Conservation (phyloP, 2,329 filamentous ascomycete genomes). For the Exophiala lecanii-corni region DNA sequence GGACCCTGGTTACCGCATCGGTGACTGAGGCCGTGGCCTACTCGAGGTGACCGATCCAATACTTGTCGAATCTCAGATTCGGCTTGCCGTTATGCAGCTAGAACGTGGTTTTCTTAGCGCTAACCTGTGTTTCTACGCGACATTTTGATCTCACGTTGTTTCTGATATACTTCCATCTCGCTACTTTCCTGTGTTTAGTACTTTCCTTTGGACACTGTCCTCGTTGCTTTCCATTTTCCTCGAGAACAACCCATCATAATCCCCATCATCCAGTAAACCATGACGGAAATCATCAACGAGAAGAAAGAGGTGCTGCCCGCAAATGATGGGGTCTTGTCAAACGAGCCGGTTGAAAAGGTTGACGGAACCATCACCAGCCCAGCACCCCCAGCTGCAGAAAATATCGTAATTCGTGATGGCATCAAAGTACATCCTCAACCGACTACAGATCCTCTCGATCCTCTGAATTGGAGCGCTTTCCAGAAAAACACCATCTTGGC, state of each 20-base stretch:
- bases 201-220: too few relatives aligned
- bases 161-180: not conserved
- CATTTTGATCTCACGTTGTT: not conserved
- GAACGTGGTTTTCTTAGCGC: not conserved
- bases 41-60: too few relatives aligned
- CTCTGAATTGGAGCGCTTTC: conserved; percentile 49
- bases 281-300: conserved; percentile 10
- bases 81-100: not conserved
- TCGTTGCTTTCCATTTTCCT: too few relatives aligned
- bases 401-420: conserved; percentile 27
- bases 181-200: not conserved
- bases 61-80: too few relatives aligned
- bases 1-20: too few relatives aligned
- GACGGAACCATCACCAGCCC: conserved; percentile 16
- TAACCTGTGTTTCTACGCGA: too few relatives aligned
- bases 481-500: conserved; percentile 48
- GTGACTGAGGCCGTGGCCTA: too few relatives aligned
- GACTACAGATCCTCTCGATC: conserved; percentile 47
- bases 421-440: conserved; percentile 38
- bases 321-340: not conserved
- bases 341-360: conserved; percentile 15
- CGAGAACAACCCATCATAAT: too few relatives aligned
- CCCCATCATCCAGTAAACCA: too few relatives aligned
- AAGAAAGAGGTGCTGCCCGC: conserved; percentile 3
- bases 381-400: conserved; percentile 8